phyloP scores from a whole-genome alignment of 2,329 filamentous ascomycete genomes.

The Cercospora beticola region DNA sequence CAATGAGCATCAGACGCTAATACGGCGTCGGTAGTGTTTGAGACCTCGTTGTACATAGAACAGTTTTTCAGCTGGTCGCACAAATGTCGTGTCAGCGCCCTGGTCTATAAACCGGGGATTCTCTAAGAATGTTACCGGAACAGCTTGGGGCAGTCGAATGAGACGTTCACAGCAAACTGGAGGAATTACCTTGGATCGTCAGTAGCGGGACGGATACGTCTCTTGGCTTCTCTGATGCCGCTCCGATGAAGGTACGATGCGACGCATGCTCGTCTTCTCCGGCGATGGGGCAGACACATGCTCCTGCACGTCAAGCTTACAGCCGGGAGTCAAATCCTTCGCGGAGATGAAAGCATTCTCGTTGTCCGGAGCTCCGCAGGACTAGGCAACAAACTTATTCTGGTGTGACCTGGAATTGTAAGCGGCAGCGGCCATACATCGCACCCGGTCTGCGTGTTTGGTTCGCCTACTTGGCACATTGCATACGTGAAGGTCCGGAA shows the following conservation, averaged over 20 bases:
- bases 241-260: background rate
- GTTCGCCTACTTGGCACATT: background rate
- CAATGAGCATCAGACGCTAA: background rate
- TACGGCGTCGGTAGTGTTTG: background rate
- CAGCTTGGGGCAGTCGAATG: background rate
- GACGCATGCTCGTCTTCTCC: background rate
- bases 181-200: background rate
- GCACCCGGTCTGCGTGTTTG: background rate
- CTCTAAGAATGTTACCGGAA: background rate
- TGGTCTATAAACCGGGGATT: background rate
- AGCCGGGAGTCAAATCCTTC: background rate
- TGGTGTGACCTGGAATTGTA: background rate
- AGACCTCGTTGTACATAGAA: background rate
- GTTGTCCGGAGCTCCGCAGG: background rate
- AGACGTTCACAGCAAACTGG: background rate
- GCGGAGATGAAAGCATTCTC: background rate
- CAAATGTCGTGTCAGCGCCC: background rate
- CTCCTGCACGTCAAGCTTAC: background rate
- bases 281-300: background rate
- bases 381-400: background rate
- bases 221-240: background rate
- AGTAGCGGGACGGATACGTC: background rate
- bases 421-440: background rate
- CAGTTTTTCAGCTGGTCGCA: background rate
- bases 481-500: background rate